A percentile compares a stretch with the other conserved stretches of the same genome.
phyloP scores from a whole-genome alignment of 2,329 filamentous ascomycete genomes.

The Coniochaeta sp. region DNA sequence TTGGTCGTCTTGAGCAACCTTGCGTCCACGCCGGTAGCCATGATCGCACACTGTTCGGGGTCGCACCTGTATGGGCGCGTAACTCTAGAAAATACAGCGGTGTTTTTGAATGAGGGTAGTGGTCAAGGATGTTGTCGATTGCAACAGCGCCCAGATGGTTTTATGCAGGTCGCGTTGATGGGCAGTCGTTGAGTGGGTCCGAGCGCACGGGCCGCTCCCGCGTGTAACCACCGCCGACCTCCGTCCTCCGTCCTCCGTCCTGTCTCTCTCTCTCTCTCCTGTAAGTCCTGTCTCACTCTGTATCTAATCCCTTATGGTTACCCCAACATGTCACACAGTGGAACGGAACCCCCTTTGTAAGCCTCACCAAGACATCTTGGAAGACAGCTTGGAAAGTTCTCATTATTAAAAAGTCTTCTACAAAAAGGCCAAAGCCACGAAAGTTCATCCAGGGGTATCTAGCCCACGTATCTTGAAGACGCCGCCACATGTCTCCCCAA shows the following conservation, averaged over 20 bases:
- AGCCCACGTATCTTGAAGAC: background rate
- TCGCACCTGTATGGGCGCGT: background rate
- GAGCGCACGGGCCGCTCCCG: background rate
- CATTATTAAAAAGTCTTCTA: constrained; percentile 1
- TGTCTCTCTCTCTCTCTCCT: too few relatives aligned
- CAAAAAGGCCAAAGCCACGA: background rate
- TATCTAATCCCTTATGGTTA: too few relatives aligned
- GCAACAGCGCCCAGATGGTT: background rate
- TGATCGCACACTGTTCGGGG: constrained; percentile 28
- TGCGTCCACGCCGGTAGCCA: constrained; percentile 80
- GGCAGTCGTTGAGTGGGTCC: background rate
- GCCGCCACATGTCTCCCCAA: background rate
- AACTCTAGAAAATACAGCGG: background rate
- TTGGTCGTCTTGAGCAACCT: constrained; percentile 88
- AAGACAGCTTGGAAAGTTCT: too few relatives aligned
- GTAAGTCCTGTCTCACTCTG: too few relatives aligned
- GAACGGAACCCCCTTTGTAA: too few relatives aligned
- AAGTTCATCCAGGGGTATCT: background rate
- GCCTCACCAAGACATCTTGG: too few relatives aligned
- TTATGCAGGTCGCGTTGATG: background rate
- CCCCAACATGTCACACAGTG: too few relatives aligned
- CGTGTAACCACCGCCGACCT: background rate
- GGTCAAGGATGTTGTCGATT: background rate
- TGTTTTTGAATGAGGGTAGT: background rate
- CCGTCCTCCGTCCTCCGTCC: too few relatives aligned